Evolutionary conservation across 2,329 filamentous ascomycete species (phyloP).

Genomic region (Alternaria rosae): DNA sequence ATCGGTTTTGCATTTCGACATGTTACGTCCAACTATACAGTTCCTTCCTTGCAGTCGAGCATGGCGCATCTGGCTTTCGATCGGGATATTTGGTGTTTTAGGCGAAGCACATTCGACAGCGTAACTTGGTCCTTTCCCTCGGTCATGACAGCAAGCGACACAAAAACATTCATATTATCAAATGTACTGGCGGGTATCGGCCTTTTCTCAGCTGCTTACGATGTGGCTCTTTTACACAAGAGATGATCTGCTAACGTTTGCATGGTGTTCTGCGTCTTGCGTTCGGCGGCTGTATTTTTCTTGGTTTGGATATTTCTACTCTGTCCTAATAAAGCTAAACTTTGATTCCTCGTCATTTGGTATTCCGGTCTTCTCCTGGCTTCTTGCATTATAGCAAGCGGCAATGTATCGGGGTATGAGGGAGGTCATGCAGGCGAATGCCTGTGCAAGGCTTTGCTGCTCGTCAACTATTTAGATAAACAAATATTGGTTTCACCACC

Average conservation of each 20-base stretch:
- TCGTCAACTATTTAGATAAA: neutral
- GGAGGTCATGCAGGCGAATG: neutral
- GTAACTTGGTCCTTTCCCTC: conserved; percentile 3
- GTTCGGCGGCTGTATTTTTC: conserved; percentile 2
- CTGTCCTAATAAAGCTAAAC: conserved; percentile 9
- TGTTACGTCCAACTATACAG: conserved; percentile 7
- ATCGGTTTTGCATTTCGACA: conserved; percentile 5
- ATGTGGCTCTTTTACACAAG: conserved; percentile 1
- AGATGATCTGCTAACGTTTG: conserved; percentile 14
- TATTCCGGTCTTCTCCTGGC: neutral
- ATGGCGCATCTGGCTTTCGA: conserved; percentile 13
- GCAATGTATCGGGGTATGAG: neutral
- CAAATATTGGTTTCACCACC: neutral
- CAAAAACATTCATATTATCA: conserved; percentile 12
- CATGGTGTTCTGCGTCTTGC: conserved; percentile 15
- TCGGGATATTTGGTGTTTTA: conserved; percentile 13
- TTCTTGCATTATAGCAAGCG: conserved; percentile 2
- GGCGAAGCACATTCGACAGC: conserved; percentile 12
- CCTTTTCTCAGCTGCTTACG: neutral
- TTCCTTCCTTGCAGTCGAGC: conserved; percentile 14
- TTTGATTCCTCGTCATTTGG: neutral
- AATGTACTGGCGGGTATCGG: neutral
- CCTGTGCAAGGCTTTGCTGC: neutral
- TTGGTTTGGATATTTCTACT: neutral
- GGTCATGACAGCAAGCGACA: conserved; percentile 11